Percentiles rank a stretch among this genome's conserved stretches.
Evolutionary conservation across 2,329 filamentous ascomycete genomes (phyloP).

Genomic region (Aspergillus sp.): DNA sequence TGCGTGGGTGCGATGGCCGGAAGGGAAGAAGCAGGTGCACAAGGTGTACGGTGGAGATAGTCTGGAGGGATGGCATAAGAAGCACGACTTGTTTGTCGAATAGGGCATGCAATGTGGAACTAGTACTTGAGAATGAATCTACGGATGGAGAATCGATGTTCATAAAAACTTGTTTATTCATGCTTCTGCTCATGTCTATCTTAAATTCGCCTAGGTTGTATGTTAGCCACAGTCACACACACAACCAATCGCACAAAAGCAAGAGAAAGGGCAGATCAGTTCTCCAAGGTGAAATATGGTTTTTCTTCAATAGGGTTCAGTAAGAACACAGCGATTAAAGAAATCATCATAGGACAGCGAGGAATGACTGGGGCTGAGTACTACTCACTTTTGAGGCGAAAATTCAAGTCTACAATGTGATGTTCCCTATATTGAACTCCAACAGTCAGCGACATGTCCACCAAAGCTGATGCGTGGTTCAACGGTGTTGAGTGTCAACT

Average conservation of each 20-base stretch:
- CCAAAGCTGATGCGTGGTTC: slow-evolving; percentile 21
- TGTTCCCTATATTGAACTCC: slow-evolving; percentile 19
- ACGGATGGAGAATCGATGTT: neutral
- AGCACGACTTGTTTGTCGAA: slow-evolving; percentile 36
- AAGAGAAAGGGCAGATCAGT: slow-evolving; percentile 46
- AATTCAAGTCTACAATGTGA: neutral
- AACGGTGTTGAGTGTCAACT: slow-evolving; percentile 34
- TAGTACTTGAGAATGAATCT: neutral
- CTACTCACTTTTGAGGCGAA: slow-evolving; percentile 22
- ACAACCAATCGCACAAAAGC: neutral
- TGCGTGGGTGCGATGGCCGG: slow-evolving; percentile 47
- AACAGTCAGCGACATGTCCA: slow-evolving; percentile 28
- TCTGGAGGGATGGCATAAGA: slow-evolving; percentile 49
- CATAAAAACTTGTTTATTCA: neutral
- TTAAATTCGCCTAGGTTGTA: neutral
- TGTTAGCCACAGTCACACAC: slow-evolving; percentile 9
- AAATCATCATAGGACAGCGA: slow-evolving; percentile 54
- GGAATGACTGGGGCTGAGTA: slow-evolving; percentile 1
- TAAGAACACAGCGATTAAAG: slow-evolving; percentile 65
- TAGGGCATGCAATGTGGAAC: neutral
- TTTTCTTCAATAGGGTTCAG: slow-evolving; percentile 59
- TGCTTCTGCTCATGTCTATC: neutral
- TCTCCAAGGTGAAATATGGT: slow-evolving; percentile 63
- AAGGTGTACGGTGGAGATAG: slow-evolving; percentile 39
- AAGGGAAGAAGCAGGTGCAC: slow-evolving; percentile 46